Conservation (phyloP, 192 early-diverging fungal species). For the Linnemannia zychae region DNA sequence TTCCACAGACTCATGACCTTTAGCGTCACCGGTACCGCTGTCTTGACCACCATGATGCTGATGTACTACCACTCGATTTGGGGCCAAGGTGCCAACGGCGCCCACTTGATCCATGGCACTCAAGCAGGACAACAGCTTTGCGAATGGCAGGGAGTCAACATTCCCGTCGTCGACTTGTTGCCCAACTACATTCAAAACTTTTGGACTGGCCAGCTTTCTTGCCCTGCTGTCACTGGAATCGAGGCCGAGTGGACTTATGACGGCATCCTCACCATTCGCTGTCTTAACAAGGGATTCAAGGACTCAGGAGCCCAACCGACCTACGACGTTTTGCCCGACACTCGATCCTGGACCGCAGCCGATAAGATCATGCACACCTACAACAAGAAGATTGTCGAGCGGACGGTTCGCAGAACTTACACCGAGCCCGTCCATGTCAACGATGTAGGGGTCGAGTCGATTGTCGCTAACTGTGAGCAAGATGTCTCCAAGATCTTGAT, state of each 20-base stretch:
- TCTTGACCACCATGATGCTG: conserved; percentile 39
- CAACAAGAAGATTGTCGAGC: conserved; percentile 59
- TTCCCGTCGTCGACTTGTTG: conserved; percentile 65
- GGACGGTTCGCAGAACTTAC: conserved; percentile 33
- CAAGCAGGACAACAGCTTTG: conserved; percentile 52
- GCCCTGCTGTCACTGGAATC: conserved; percentile 41
- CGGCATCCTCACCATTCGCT: conserved; percentile 57
- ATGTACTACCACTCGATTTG: conserved; percentile 60
- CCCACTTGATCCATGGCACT: conserved; percentile 27
- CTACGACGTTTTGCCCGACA: conserved; percentile 67
- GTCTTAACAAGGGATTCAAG: conserved; percentile 29
- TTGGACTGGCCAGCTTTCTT: conserved; percentile 64
- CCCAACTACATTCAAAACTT: conserved; percentile 69
- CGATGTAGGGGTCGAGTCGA: conserved; percentile 50
- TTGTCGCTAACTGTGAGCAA: conserved; percentile 63
- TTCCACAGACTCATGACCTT: conserved; percentile 56
- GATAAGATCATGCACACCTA: conserved; percentile 60
- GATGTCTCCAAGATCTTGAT: conserved; percentile 46
- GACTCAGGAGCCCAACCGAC: conserved; percentile 17
- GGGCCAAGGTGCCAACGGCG: conserved; percentile 52
- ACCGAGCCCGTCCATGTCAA: conserved; percentile 35
- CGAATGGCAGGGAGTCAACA: conserved; percentile 63
- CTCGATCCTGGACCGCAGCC: conserved; percentile 59
- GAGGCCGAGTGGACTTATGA: conserved; percentile 54
- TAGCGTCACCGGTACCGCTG: conserved; percentile 17